Base-by-base conservation (phyloP, 1,139 yeast species). In the Debaryomyces fabryi region DNA sequence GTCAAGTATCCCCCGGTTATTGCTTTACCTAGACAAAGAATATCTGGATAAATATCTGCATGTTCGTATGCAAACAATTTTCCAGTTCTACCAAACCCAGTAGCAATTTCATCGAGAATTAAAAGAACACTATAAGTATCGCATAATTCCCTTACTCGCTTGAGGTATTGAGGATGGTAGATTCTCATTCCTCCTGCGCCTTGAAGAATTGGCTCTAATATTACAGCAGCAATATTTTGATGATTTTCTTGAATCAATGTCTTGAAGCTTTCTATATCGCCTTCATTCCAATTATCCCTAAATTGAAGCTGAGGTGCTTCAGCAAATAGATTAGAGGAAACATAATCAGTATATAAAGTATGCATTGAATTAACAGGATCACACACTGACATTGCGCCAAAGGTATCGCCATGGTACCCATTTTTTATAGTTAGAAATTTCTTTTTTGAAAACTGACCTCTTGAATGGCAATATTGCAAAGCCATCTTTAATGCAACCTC, bases 181-280 rank as follows among this genome's bases (percentile, higher is more conserved):
- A 66, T 55, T 30, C 58, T 49, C 57, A 69, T 61, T 3, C 73
- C 72, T 16, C 68, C 73, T n/a, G 69, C 73, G n/a, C 72, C 74
- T 55, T 68, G 73, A n/a, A 49, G 45, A 30, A 69, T 60, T 4
- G 71, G 68, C 46, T 69, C 74, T 32, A 69, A 46, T 3, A 69
- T 62, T 6, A 67, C 61, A 9, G 67, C 72, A 7, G 71, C 69
- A 37, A 69, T 65, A 9, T 53, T 57, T 6, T 56, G 55, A 21
- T 59, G 62, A 38, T 64, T 58, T 7, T 49, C 36, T 45, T 55
- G 50, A 35, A 68, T 49, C 18, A 57, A 56, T 34, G 52, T 51
- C 43, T 60, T 57, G 30, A 68, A 57, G 23, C 57, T 63, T 2
- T 33, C 51, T 6, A 64, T 48, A 49, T 66, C 65, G 4, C 25